Evolutionary conservation across 2,329 filamentous ascomycete genomes (phyloP), one percentile per base, ranked within the genome.

Genomic region (Epichloe baconii): DNA sequence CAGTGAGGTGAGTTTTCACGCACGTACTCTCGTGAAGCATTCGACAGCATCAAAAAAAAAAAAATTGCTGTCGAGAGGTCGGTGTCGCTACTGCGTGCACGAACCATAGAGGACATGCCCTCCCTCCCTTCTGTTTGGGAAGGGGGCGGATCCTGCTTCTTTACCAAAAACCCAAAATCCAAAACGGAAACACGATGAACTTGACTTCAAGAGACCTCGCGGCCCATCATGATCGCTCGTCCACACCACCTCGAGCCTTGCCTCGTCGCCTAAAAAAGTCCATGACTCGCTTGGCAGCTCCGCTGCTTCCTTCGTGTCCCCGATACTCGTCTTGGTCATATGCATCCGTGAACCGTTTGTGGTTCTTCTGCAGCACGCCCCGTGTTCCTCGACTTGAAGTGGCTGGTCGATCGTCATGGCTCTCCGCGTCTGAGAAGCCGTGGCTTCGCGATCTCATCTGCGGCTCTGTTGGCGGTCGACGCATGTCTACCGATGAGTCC

Each of bases 201-300:
- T 43, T 11, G 14, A 38, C 36, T 38, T 14, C 23, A 26, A 3
- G 42, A 19, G n/a, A 10, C 31, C 21, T 44, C 26, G 11, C 50
- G 23, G 31, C 17, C 36, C 37, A 44, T 45, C 50, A 47, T 52
- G 19, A 50, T 71, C 75, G 74, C 59, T 74, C 69, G 54, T 81
- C 77, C 38, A 76, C 76, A 52, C 76, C 79, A 51, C 76, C 79
- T 62, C 85, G 76, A 59, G 83, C 87, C 70, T 85, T 88, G 51
- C 86, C 88, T 64, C 90, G 80, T 66, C 90, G 79, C 60, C 93
- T 79, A 74, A 98, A 98, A 68, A 97, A 95, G 70, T 98, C 91
- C 90, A 98, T 97, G 40, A 98, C 93, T 64, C 88, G 83, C 65
- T 90, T 85, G 14, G 90, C 89, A 3, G 89, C 86, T 52, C 88